phyloP scores from a whole-genome alignment of 1,139 yeast species.

The Taphrina pruni region DNA sequence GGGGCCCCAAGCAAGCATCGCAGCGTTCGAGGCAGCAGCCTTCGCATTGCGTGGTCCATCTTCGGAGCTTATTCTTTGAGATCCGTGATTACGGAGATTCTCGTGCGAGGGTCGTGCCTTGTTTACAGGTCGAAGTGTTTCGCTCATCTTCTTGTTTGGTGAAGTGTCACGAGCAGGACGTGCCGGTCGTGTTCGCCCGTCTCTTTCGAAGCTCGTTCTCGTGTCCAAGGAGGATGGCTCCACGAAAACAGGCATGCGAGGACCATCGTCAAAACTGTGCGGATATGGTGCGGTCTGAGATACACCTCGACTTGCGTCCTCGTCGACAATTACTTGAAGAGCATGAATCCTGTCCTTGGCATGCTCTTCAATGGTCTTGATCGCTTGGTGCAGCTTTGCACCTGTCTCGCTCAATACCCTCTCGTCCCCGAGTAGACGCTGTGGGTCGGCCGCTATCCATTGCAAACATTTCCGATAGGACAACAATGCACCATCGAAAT shows the following conservation, averaged over 20 bases:
- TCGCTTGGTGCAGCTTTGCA: slow-evolving; percentile 24
- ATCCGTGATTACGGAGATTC: neutral
- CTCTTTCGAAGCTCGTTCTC: slow-evolving; percentile 29
- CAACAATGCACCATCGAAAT: slow-evolving; percentile 33
- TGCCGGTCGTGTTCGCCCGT: slow-evolving; percentile 2
- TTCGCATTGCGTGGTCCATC: slow-evolving; percentile 36
- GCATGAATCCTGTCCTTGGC: slow-evolving; percentile 39
- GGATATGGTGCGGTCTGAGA: neutral
- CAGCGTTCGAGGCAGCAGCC: slow-evolving; percentile 39
- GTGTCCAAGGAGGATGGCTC: slow-evolving; percentile 14
- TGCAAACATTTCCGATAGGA: slow-evolving; percentile 37
- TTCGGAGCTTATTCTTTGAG: slow-evolving; percentile 5
- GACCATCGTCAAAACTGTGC: slow-evolving; percentile 9
- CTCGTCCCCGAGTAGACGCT: slow-evolving; percentile 36
- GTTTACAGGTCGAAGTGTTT: slow-evolving; percentile 30
- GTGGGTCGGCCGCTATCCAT: slow-evolving; percentile 40
- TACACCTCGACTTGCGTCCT: slow-evolving; percentile 7
- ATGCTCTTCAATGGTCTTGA: slow-evolving; percentile 35
- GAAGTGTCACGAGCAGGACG: slow-evolving; percentile 26
- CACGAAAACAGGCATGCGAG: slow-evolving; percentile 26
- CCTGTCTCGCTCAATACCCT: slow-evolving; percentile 28
- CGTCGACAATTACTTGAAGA: slow-evolving; percentile 32
- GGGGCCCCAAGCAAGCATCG: slow-evolving; percentile 42
- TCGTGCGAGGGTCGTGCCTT: slow-evolving; percentile 29
- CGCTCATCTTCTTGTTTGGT: slow-evolving; percentile 37